Base-by-base conservation (phyloP, 441 rosid species). In the Mallotus japonicus region DNA sequence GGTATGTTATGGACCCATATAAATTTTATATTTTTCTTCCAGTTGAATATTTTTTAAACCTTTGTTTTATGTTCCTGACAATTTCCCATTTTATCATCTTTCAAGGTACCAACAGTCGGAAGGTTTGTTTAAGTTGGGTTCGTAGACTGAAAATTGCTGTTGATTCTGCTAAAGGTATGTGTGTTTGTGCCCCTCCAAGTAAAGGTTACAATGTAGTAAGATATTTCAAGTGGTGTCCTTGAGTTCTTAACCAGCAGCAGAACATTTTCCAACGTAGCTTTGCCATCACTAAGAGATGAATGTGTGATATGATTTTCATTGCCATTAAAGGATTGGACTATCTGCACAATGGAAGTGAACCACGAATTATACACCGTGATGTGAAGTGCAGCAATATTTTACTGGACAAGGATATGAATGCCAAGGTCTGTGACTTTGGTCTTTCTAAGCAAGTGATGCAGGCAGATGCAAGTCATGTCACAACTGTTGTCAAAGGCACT, bases 401-500 rank as follows among this genome's bases (percentile, higher is more conserved):
- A 53, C 67, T 94, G 65, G 99, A 92, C 83, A 77, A 83, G 69
- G 90, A 94, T 57, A 90, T 92, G 97, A 94, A 92, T 62, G 97
- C 93, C 70, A 92, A 87, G 77, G 91, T 94, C 63, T 88, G 93
- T 1, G 99, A 94, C 80, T 94, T 94, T 60, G 97, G 99, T 70
- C 90, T 94, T 69, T 92, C 99, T 40, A 92, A 94, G 87, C 97
- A 94, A 77, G 87, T 94, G 61, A 80, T 82, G 81, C 91, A 81
- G 75, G 83, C 89, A 70, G 93, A 94, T 69, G 97, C 92, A 74
- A 88, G 91, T 55, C 99, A 94, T 78, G 85, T 94, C 40, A 92
- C 97, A 63, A 94, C 99, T 19, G 90, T 89, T 67, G 99, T 94
- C 69, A 94, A 92, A 82, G 97, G 97, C 81, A 90, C 99, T 5